Base-by-base conservation (phyloP, 1,284 basidiomycete species). In the Ceratobasidium sp. region DNA sequence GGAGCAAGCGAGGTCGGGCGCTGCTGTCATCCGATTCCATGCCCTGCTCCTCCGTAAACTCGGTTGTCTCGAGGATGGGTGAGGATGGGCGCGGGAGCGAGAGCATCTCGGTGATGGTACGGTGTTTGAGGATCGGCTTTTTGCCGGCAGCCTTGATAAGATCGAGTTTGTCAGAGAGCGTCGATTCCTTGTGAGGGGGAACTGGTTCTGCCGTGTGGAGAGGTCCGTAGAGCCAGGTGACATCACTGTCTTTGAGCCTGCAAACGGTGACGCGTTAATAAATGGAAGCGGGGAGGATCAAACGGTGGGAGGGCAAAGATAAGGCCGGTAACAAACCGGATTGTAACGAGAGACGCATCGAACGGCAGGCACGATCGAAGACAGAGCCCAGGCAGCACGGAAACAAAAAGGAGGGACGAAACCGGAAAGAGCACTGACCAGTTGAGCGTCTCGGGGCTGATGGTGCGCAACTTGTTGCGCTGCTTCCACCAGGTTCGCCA, bases 401-500 rank as follows among this genome's bases (percentile, higher is more conserved):
- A 71, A 71, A 18, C 52, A 46, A 72, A n/a, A 41, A 74, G 43
- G 36, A 72, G 43, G 60, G 73, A 45, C 39, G 65, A 55, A 32
- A n/a, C n/a, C n/a, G n/a, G 58, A 74, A 34, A 41, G 41, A 76
- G 74, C n/a, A 85, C 94, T 79, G 79, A 98, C 97, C 97, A 99
- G 81, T 99, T 99, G 77, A 99, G 88, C 2, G 97, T 98, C 83
- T 99, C 97, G 73, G 97, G 97, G 52, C 90, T 92, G 80, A 99
- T 89, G 0, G 97, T 99, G 83, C 93, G 94, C 73, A 99, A 87
- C 76, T 96, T 95, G 78, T 97, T 98, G 75, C 97, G 86, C 86
- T 98, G 97, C 83, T 99, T 98, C 88, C 96, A 97, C 97, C 97
- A 99, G 0, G 97, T 98, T 55, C 97, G 85, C 97, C 97, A 99